A percentile compares a stretch with the other conserved stretches of the same genome.
phyloP scores from a whole-genome alignment of 805 yeast genomes.

The Candida verbasci region DNA sequence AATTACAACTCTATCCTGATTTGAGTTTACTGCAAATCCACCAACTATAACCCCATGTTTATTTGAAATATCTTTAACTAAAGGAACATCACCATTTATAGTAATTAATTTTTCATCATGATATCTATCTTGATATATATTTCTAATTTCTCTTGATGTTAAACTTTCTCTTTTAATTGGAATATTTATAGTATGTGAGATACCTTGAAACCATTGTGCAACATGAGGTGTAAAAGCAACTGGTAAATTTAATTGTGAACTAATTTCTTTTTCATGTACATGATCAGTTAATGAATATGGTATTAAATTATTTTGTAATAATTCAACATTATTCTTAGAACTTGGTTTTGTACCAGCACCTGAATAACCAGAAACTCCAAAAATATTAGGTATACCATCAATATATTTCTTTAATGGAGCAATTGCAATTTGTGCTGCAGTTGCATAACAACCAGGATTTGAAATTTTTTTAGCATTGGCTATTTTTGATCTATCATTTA shows the following conservation, averaged over 20 bases:
- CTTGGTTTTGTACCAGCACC: slow-evolving; percentile 99
- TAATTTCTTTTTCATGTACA: slow-evolving; percentile 92
- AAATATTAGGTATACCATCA: slow-evolving; percentile 73
- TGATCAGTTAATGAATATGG: slow-evolving; percentile 97
- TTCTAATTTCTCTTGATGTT: slow-evolving; percentile 77
- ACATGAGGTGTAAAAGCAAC: slow-evolving; percentile 96
- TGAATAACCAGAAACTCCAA: slow-evolving; percentile 97
- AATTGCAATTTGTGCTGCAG: slow-evolving; percentile 92
- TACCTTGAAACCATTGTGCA: slow-evolving; percentile 99
- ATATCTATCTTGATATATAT: slow-evolving; percentile 82
- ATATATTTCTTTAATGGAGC: slow-evolving; percentile 75
- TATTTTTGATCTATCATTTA: slow-evolving; percentile 63
- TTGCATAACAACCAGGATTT: slow-evolving; percentile 99
- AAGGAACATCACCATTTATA: slow-evolving; percentile 87
- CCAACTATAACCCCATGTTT: slow-evolving; percentile 95
- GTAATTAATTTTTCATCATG: slow-evolving; percentile 81
- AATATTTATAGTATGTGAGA: slow-evolving; percentile 83
- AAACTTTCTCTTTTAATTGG: slow-evolving; percentile 68
- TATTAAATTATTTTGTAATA: slow-evolving; percentile 76
- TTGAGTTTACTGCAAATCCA: slow-evolving; percentile 89
- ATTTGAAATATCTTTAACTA: slow-evolving; percentile 86
- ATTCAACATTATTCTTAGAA: slow-evolving; percentile 81
- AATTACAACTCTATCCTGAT: slow-evolving; percentile 84
- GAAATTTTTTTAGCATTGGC: slow-evolving; percentile 75
- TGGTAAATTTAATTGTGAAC: slow-evolving; percentile 67